phyloP scores from a whole-genome alignment of 306 rosid species.

The Senna siamea region DNA sequence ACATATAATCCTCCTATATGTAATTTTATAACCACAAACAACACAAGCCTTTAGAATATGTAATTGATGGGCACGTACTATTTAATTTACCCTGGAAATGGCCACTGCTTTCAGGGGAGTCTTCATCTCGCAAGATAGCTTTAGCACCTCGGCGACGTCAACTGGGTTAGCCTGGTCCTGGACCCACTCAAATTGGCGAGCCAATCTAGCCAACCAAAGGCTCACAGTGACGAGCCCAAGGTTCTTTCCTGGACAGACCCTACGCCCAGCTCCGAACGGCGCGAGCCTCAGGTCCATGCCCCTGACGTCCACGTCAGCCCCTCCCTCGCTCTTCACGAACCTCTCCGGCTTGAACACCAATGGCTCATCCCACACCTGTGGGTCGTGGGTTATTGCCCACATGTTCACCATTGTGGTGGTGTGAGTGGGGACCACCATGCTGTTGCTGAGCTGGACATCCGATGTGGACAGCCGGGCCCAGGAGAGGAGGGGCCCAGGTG shows the following conservation, averaged over 20 bases:
- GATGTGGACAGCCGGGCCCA: conserved; percentile 65
- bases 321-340: conserved; percentile 50
- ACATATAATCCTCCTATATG: no score
- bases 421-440: conserved; percentile 56
- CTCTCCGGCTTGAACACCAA: conserved; percentile 53
- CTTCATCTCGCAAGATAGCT: no score
- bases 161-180: no score
- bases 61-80: no score
- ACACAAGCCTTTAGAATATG: no score
- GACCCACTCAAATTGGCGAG: no score
- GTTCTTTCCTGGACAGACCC: conserved; percentile 62
- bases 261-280: conserved; percentile 63
- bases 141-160: no score
- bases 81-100: no score
- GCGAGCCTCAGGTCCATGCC: conserved; percentile 61
- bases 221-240: conserved; percentile 48
- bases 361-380: conserved; percentile 42
- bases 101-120: no score
- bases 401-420: conserved; percentile 59
- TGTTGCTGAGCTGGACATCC: conserved; percentile 58
- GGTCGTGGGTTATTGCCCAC: conserved; percentile 60
- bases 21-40: no score
- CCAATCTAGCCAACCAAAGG: no score
- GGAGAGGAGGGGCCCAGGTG: conserved; percentile 62
- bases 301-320: conserved; percentile 48